These are phyloP conservation scores for Sugiyamaella pinicola DNA, from an alignment of 1,139 yeast genomes.

Conservation along the genomic window DNA sequence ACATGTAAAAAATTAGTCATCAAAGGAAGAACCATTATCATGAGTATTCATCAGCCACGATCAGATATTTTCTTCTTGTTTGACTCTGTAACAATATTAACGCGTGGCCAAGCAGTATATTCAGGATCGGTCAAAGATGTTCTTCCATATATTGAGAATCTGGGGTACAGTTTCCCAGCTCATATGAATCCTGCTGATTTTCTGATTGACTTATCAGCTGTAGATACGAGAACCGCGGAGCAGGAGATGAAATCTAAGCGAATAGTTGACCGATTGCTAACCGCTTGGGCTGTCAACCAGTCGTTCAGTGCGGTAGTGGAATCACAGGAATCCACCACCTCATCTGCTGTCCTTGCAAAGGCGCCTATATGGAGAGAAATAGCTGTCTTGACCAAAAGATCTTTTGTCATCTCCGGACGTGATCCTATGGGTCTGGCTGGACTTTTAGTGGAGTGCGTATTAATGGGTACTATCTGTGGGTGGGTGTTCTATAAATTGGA, in stretches of 20 bases:
- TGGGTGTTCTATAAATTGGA: slow-evolving; percentile 76
- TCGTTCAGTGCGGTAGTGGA: slow-evolving; percentile 1
- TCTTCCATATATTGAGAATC: slow-evolving; percentile 53
- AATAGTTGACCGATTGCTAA: slow-evolving; percentile 52
- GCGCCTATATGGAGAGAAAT: slow-evolving; percentile 55
- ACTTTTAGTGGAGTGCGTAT: slow-evolving; percentile 55
- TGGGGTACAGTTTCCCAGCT: slow-evolving; percentile 52
- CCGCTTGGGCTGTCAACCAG: slow-evolving; percentile 50
- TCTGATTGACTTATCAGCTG: slow-evolving; percentile 68
- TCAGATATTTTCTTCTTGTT: slow-evolving; percentile 71
- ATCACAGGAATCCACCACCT: background rate
- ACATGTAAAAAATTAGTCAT: slow-evolving; percentile 60
- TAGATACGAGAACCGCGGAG: slow-evolving; percentile 53
- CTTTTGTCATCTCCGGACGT: slow-evolving; percentile 56
- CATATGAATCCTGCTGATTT: slow-evolving; percentile 63
- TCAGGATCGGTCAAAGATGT: slow-evolving; percentile 56
- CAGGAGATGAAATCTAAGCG: slow-evolving; percentile 49
- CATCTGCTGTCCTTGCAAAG: slow-evolving; percentile 23
- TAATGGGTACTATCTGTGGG: slow-evolving; percentile 66
- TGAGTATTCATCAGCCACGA: slow-evolving; percentile 85
- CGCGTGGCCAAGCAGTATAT: slow-evolving; percentile 64
- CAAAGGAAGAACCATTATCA: slow-evolving; percentile 68
- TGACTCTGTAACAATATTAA: slow-evolving; percentile 69
- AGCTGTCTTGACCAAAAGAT: slow-evolving; percentile 56
- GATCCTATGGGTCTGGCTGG: slow-evolving; percentile 62